Evolutionary conservation across 2,329 filamentous ascomycete genomes (phyloP), one percentile per base, ranked within the genome.

Genomic region (Penicillium sp.): DNA sequence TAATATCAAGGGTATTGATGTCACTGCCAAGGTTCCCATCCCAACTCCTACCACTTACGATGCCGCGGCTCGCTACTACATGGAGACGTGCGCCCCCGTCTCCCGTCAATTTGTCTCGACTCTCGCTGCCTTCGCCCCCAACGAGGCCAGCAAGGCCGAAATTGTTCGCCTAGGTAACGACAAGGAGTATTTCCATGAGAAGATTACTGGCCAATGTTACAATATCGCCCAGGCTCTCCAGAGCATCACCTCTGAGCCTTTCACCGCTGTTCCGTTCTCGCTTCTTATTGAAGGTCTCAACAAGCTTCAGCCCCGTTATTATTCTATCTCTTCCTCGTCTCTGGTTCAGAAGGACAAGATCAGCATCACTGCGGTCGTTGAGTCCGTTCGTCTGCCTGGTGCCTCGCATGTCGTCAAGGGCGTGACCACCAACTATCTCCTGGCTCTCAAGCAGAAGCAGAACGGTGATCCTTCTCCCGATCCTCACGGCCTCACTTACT

Each of bases 301-400:
- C 70, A 97, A 96, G 75, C 81, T 98, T 41, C 93, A 98, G 68
- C 91, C 93, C 26, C 87, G 93, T 34, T 98, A 97, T 77, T 98
- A 98, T 75, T 98, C 94, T 34, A 98, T 98, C 67, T 98, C 93
- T 2, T 98, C 94, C 1, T 97, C 93, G 1, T 96, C 93, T 5
- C 68, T 89, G 7, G 90, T 94, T 11, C 90, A 98, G 64, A 90
- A 93, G 64, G 84, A 94, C 70, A 91, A 89, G 73, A 89, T 98
- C 53, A 87, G 93, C 45, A 86, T 98, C 58, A 98, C 93, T 11
- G 91, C 91, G 41, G 85, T 97, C 27, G 91, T 98, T 43, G 93
- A 97, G 66, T 87, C 84, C 9, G 78, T 89, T 54, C 71, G 80
- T 43, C 79, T 94, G 50, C 83, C 88, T 14, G 86, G 86, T 51